phyloP scores from a whole-genome alignment of 148 eudicot genomes.

The Vaccinium vitisidaea region DNA sequence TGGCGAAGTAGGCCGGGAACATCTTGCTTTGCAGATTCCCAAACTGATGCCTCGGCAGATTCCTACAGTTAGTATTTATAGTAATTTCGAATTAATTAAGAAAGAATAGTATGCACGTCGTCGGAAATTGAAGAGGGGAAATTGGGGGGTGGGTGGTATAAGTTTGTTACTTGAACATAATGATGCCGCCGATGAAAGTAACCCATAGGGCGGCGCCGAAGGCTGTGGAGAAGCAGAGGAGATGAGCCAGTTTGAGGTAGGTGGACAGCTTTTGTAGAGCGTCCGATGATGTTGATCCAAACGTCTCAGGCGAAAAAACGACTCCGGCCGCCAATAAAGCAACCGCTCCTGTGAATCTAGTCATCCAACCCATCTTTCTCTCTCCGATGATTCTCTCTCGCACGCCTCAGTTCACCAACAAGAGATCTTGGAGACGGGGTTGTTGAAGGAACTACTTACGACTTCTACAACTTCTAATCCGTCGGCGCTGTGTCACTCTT shows the following conservation, averaged over 20 bases:
- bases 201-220: conserved; percentile 97
- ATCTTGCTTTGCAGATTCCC: conserved; percentile 98
- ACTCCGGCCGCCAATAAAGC: conserved; percentile 76
- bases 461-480: no score
- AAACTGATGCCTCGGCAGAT: conserved; percentile 93
- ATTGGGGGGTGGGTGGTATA: neutral
- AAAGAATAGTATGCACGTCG: no score
- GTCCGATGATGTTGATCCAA: conserved; percentile 35
- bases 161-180: conserved; percentile 81
- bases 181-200: conserved; percentile 97
- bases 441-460: no score
- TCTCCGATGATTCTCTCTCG: neutral
- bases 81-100: neutral
- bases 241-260: conserved; percentile 59
- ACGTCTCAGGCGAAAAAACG: conserved; percentile 80
- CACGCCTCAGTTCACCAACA: no score
- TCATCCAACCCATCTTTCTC: conserved; percentile 68
- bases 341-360: conserved; percentile 64
- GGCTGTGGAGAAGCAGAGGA: conserved; percentile 87
- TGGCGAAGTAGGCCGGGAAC: conserved; percentile 89
- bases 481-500: no score
- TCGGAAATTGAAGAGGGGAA: neutral
- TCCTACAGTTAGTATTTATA: conserved; percentile 37
- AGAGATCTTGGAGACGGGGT: no score
- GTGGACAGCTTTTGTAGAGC: conserved; percentile 28